A percentile compares a stretch with the other conserved stretches of the same genome.
phyloP scores from a whole-genome alignment of 768 basidiomycete genomes.

The Cystoderma amianthinum region DNA sequence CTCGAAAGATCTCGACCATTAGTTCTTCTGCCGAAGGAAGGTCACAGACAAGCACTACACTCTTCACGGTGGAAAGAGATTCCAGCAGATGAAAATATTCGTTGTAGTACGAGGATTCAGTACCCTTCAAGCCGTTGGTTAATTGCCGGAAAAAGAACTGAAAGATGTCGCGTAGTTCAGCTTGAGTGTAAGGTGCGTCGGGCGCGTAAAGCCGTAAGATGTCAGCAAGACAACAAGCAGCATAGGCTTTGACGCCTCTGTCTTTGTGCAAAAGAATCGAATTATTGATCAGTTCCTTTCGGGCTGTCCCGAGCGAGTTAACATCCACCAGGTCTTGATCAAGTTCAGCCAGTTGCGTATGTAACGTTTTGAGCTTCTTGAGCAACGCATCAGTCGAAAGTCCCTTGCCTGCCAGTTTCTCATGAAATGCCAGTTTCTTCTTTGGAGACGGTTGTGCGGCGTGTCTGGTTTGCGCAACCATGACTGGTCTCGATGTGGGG shows the following conservation, averaged over 20 bases:
- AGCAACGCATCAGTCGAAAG: conserved; percentile 76
- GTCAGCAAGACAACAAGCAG: conserved; percentile 92
- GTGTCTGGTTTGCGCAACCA: conserved; percentile 73
- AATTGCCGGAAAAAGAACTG: conserved; percentile 94
- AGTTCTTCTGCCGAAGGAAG: conserved; percentile 83
- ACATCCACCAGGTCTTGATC: conserved; percentile 87
- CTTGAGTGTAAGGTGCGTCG: conserved; percentile 89
- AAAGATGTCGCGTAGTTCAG: conserved; percentile 92
- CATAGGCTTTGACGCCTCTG: conserved; percentile 90
- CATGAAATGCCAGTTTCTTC: conserved; percentile 68
- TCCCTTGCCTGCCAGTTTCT: conserved; percentile 74
- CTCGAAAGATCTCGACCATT: conserved; percentile 75
- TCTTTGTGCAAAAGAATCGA: conserved; percentile 92
- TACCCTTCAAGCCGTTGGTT: conserved; percentile 60
- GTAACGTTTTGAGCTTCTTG: conserved; percentile 80
- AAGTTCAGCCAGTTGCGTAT: conserved; percentile 68
- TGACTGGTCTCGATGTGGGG: conserved; percentile 22
- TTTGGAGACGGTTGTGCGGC: conserved; percentile 43
- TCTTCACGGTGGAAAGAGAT: conserved; percentile 90
- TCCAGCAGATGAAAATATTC: conserved; percentile 96
- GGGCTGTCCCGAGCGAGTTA: conserved; percentile 57
- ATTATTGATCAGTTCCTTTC: conserved; percentile 73
- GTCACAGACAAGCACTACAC: conserved; percentile 90
- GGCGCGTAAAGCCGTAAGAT: conserved; percentile 91
- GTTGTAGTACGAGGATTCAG: conserved; percentile 79